Conservation (phyloP, 371 early-diverging fungal genomes). For the Neoconidiobolus thromboides region DNA sequence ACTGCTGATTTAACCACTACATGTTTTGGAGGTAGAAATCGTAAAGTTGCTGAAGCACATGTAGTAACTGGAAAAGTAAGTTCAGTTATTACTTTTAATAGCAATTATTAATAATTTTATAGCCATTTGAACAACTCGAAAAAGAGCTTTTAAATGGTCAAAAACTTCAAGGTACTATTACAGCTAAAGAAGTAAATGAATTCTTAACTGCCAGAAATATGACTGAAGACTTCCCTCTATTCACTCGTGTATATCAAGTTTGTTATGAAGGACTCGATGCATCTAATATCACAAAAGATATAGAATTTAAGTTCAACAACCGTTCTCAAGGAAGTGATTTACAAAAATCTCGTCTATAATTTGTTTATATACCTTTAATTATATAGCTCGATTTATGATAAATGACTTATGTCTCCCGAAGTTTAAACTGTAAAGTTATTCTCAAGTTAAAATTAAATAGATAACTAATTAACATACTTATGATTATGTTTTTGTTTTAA, state of each 20-base stretch:
- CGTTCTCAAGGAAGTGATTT: background rate
- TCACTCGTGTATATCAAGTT: constrained; percentile 6
- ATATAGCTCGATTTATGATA: no score
- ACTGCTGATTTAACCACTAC: constrained; percentile 85
- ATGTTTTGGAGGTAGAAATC: constrained; percentile 93
- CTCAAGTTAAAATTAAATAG: no score
- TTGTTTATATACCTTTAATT: no score
- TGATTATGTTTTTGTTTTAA: no score
- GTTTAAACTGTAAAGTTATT: no score
- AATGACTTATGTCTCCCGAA: no score
- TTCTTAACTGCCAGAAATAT: constrained; percentile 35
- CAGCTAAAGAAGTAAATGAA: constrained; percentile 72
- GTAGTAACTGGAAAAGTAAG: constrained; percentile 57
- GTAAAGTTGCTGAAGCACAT: constrained; percentile 80
- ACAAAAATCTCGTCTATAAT: background rate
- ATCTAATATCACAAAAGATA: background rate
- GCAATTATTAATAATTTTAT: background rate
- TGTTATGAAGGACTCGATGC: constrained; percentile 4
- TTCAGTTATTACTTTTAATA: background rate
- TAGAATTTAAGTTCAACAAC: no score
- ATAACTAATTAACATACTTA: no score
- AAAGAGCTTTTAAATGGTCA: constrained; percentile 85
- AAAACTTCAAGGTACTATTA: constrained; percentile 93
- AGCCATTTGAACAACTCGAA: constrained; percentile 76
- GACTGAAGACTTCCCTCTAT: constrained; percentile 19